Evolutionary conservation across 371 early-diverging fungal species (phyloP), one percentile per base, ranked within the genome.

Genomic region (Neoconidiobolus thromboides): DNA sequence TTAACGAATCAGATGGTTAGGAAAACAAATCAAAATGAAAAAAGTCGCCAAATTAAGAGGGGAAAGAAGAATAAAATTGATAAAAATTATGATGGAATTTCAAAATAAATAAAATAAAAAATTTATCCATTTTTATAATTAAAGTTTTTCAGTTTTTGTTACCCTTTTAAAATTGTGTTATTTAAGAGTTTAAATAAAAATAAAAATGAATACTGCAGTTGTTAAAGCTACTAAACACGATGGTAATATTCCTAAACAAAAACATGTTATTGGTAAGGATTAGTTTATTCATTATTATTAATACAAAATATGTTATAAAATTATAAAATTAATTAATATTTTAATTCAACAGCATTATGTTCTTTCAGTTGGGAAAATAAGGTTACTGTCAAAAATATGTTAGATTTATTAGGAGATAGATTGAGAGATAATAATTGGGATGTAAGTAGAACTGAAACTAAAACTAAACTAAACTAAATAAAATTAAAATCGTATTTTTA

Each of bases 371-470:
- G 46, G 48, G 58, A 58, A 43, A 47, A 36, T 40, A 58, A 58
- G 37, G 58, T 43, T 58, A 58, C 58, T 47, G 14, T 58, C 1
- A 43, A 43, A 10, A 58, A 58, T 37, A 47, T 58, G 48, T 10
- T 58, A 12, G 58, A 58, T 58, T 15, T 48, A 10, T 41, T 58
- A 6, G 48, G n/a, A n/a, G 58, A 58, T 43, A 58, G 43, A 37
- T 15, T 58, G 58, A 43, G 48, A 5, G 58, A 58, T 26, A 9
- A 2, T 5, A 43, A 48, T 15, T 58, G 48, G 48, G 43, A 43
- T 47, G 58, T 55, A 55, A 55, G 55, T 42, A 12, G 6, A 12
- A 6, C 7, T 51, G 6, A 5, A 51, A 5, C 51, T 51, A 51
- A 51, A 12, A 7, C 6, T 6, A 36, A 7, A 6, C 15, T 7